Percentiles rank a stretch among this genome's conserved stretches.
These are phyloP conservation scores for Lolium perenne DNA, from an alignment of 176 grass and related monocot genomes.

Conservation along the genomic window DNA sequence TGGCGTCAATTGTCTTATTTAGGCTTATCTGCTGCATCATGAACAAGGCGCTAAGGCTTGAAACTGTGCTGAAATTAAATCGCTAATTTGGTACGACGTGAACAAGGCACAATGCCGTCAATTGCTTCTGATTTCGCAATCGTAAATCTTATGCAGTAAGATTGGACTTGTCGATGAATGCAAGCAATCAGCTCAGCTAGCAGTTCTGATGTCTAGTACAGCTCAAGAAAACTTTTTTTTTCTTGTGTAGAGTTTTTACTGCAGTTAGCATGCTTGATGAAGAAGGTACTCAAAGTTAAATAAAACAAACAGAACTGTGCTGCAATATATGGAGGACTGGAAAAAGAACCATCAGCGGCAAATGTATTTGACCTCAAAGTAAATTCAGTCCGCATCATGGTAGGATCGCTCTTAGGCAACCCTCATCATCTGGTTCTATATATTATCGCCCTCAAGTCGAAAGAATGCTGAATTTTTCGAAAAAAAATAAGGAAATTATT, in stretches of 20 bases:
- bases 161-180: too few relatives aligned
- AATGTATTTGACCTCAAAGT: constrained; percentile 49
- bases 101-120: too few relatives aligned
- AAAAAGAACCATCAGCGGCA: constrained; percentile 47
- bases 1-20: too few relatives aligned
- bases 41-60: too few relatives aligned
- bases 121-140: too few relatives aligned
- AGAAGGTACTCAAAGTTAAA: neutral
- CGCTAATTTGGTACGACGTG: too few relatives aligned
- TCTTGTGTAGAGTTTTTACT: neutral
- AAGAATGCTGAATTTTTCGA: neutral
- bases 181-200: too few relatives aligned
- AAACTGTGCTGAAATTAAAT: too few relatives aligned
- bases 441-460: too few relatives aligned
- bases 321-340: neutral
- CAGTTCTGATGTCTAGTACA: neutral
- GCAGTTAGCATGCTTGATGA: neutral
- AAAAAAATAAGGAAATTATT: neutral
- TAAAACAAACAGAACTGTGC: too few relatives aligned
- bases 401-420: constrained; percentile 11
- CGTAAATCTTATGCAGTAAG: too few relatives aligned
- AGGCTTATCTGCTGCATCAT: too few relatives aligned
- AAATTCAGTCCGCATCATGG: constrained; percentile 56
- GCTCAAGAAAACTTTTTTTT: neutral
- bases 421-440: constrained; percentile 48